Evolutionary conservation across 2,329 filamentous ascomycete genomes (phyloP).

Genomic region (Proliferodiscus dingleyae): DNA sequence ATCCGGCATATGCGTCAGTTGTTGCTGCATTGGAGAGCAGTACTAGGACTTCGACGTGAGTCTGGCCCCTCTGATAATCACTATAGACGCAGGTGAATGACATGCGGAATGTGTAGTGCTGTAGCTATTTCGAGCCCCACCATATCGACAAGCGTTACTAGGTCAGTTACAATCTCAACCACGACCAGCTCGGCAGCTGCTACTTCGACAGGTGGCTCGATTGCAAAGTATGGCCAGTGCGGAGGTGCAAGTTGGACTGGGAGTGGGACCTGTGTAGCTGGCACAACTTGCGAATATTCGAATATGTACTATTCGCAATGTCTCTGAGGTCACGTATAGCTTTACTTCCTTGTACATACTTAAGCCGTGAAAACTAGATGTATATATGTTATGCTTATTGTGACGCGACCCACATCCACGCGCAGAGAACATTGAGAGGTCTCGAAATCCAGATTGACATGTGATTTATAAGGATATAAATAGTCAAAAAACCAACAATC

Average conservation of each 20-base stretch:
- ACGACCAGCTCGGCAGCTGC: conserved; percentile 1
- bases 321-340: neutral
- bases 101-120: neutral
- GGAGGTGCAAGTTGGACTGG: conserved; percentile 19
- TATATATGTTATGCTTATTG: too few relatives aligned
- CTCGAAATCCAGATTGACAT: too few relatives aligned
- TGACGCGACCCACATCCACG: too few relatives aligned
- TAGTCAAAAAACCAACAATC: too few relatives aligned
- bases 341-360: conserved; percentile 2
- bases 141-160: neutral
- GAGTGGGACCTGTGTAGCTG: conserved; percentile 14
- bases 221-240: conserved; percentile 23
- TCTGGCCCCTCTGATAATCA: neutral
- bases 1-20: conserved; percentile 39
- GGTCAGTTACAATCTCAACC: neutral
- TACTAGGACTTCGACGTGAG: neutral
- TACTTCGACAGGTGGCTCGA: neutral
- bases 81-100: neutral
- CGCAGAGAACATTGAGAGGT: too few relatives aligned
- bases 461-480: too few relatives aligned
- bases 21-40: conserved; percentile 29
- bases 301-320: conserved; percentile 18
- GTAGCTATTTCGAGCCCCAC: neutral
- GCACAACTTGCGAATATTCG: conserved; percentile 18
- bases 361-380: too few relatives aligned